Evolutionary conservation across 768 basidiomycete species (phyloP).

Genomic region (Gelatoporia subvermispora): DNA sequence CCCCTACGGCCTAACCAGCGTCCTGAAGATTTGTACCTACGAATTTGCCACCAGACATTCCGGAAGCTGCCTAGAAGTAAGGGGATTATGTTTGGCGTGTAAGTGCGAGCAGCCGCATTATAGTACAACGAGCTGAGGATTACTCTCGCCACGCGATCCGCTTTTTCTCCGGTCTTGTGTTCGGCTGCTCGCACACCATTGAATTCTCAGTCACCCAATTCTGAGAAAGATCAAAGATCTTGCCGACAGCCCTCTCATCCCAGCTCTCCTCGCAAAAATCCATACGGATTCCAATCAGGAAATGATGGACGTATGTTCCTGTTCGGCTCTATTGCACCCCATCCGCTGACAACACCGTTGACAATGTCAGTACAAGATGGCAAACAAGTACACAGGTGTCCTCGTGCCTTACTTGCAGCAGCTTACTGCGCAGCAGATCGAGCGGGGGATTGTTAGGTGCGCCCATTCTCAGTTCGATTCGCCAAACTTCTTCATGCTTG

Average conservation of each 20-base stretch:
- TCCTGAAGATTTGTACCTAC: slow-evolving; percentile 28
- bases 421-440: slow-evolving; percentile 26
- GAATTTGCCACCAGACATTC: slow-evolving; percentile 33
- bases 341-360: not conserved
- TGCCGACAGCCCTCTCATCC: slow-evolving; percentile 29
- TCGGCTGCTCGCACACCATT: too few relatives aligned
- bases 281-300: slow-evolving; percentile 22
- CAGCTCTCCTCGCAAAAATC: slow-evolving; percentile 27
- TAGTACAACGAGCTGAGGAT: not conserved
- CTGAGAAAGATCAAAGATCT: slow-evolving; percentile 26
- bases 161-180: too few relatives aligned
- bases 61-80: slow-evolving; percentile 29
- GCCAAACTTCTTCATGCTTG: not conserved
- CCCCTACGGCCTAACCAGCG: slow-evolving; percentile 14
- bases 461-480: slow-evolving; percentile 2
- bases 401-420: slow-evolving; percentile 28
- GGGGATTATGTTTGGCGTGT: slow-evolving; percentile 32
- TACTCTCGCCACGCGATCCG: not conserved
- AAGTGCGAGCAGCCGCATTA: not conserved
- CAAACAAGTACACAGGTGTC: slow-evolving; percentile 22
- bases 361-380: slow-evolving; percentile 18
- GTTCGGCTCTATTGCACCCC: not conserved
- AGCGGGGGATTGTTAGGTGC: slow-evolving; percentile 27
- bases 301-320: slow-evolving; percentile 24
- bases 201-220: slow-evolving; percentile 24